Evolutionary conservation across 2,329 filamentous ascomycete species (phyloP), one percentile per base, ranked within the genome.

Genomic region (Aureobasidium sp.): DNA sequence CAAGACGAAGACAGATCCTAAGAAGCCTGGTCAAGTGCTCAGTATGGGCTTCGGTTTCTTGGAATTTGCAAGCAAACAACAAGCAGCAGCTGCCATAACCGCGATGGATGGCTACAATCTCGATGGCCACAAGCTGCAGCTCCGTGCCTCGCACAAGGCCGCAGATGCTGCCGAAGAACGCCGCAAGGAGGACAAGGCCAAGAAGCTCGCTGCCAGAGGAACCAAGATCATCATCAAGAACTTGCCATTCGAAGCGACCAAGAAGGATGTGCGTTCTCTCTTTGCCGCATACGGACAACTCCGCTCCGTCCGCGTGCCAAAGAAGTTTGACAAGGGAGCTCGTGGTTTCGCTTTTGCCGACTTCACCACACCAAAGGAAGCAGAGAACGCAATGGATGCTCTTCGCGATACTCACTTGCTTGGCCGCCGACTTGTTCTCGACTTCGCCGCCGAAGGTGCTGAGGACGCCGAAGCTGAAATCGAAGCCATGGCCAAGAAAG

Each of bases 141-240:
- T 97, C 58, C 89, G 88, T 70, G 82, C 86, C 39, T 95, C 90
- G 6, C 89, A 96, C 73, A 90, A 85, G 69, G 88, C 86, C 17
- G 77, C 84, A 55, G 90, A 97, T 71, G 89, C 89, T 16, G 90
- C 88, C 2, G 89, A 95, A 66, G 88, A 95, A 70, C 81, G 87
- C 60, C 83, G 86, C 59, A 85, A 85, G 60, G 85, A 91, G 60
- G 90, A 97, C 65, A 82, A 80, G 59, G 83, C 85, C 47, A 94
- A 90, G 77, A 94, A 91, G 70, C 73, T 80, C 47, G 83, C 87
- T 21, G 80, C 79, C 14, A 81, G 84, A 66, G 80, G 83, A 60
- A 96, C 90, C 42, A 97, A 97, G 78, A 86, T 98, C 65, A 85
- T 97, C 70, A 86, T 98, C 75, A 98, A 97, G 77, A 98, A 98